Evolutionary conservation across 169 alveolate species (phyloP).

Genomic region (Babesia bigemina): DNA sequence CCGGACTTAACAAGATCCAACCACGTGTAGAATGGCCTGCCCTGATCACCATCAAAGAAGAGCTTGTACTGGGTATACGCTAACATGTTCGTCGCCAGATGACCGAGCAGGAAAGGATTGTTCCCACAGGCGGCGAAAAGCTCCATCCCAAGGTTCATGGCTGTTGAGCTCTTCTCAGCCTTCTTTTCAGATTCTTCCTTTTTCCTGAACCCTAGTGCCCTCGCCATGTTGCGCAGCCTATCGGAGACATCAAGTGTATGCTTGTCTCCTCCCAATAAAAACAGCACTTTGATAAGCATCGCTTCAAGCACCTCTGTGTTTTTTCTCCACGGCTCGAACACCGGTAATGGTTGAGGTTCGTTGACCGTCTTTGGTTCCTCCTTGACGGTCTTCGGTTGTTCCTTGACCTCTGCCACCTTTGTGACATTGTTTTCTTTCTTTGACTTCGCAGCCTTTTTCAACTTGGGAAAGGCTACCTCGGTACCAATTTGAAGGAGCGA

Average conservation of each 20-base stretch:
- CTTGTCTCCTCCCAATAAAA: slow-evolving; percentile 47
- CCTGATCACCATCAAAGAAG: slow-evolving; percentile 18
- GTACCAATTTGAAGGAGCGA: slow-evolving; percentile 28
- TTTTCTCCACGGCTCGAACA: slow-evolving; percentile 17
- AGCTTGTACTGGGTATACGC: slow-evolving; percentile 56
- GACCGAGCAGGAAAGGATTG: slow-evolving; percentile 68
- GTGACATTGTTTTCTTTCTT: neutral
- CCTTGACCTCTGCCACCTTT: neutral
- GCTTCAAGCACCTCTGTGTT: slow-evolving; percentile 22
- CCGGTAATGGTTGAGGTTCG: too few species aligned
- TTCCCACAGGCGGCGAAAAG: slow-evolving; percentile 61
- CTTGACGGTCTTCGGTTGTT: neutral
- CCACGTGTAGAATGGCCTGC: slow-evolving; percentile 69
- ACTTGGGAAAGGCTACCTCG: neutral
- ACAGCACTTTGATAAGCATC: slow-evolving; percentile 32
- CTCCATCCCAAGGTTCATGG: slow-evolving; percentile 50
- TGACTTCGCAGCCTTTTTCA: too few species aligned
- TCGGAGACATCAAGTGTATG: slow-evolving; percentile 19
- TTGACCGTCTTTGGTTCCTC: slow-evolving; percentile 2
- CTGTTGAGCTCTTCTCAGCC: slow-evolving; percentile 16
- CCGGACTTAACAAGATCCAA: slow-evolving; percentile 52
- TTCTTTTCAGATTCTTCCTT: slow-evolving; percentile 5
- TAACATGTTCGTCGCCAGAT: slow-evolving; percentile 63
- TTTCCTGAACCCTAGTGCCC: slow-evolving; percentile 58
- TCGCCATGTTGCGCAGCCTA: slow-evolving; percentile 56